Base-by-base conservation (phyloP, 768 basidiomycete genomes). In the Leccinum fibrillosum region DNA sequence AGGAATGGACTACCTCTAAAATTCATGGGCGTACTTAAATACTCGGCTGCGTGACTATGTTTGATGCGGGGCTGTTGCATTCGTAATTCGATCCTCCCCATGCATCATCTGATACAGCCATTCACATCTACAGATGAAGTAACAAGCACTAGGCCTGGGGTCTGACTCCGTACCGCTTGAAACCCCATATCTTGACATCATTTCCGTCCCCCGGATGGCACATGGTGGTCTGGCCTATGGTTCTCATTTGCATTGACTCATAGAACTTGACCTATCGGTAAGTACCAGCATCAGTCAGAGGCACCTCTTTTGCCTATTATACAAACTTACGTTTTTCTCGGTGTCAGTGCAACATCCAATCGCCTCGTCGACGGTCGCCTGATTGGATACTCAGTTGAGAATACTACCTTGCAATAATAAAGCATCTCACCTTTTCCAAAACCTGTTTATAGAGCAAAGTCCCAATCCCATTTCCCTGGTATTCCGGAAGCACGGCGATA, bases 401-500 rank as follows among this genome's bases (percentile, higher is more conserved):
- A 28, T 28, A 8, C 25, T 17, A 15, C 37, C 13, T 28, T 21
- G 6, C 45, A 25, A 23, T 15, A 2, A 21, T 42, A 7, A n/a
- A 21, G 13, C 25, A 35, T 28, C 19, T 8, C 25, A 58, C 57
- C 53, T 49, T 55, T 42, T 55, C 32, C 37, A 55, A n/a, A 17
- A 55, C 53, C 30, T 21, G 11, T 4, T 39, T 6, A 10, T 39
- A 39, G 4, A 58, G 21, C 1, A 23, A 58, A 3, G 53, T 55
- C 19, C 44, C 57, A 15, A 55, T 49, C 15, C 57, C 57, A n/a
- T 42, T 49, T 49, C 53, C 19, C 23, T 58, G 57, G 48, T 55
- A 55, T 23, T 25, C 47, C 1, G 47, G 53, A 12, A 58, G 37
- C 17, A 58, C 57, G 2, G 53, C 26, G 5, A 58, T 39, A 17